Base-by-base conservation (phyloP, 148 eudicot species). In the Beta vulgaris region DNA sequence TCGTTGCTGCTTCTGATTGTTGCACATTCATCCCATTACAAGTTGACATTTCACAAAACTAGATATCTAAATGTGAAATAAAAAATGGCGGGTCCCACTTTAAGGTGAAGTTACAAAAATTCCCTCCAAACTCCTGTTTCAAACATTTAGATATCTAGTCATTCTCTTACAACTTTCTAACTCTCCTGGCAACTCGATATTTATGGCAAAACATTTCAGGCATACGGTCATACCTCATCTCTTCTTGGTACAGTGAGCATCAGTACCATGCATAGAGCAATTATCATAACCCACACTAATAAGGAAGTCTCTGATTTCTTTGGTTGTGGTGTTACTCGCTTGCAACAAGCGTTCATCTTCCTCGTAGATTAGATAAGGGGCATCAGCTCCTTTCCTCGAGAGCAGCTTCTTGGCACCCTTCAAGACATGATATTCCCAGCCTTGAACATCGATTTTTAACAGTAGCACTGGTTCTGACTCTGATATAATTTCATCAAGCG, bases 341-440 rank as follows among this genome's bases (percentile, higher is more conserved):
- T 89, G 87, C 79, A 95, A 79, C 64, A 95, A 87, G 15, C 92
- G 85, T 73, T 95, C 98, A 51, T 95, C 97, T 88, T 95, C 98
- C 79, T 95, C 97, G 8, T 95, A 95, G 72, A 95, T 95, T 34
- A 95, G 67, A 74, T 95, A 95, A 0, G 98, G 98, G 44, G 98
- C 98, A 81, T 92, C 86, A 9, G 78, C 80, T 73, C 90, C 88
- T 66, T 88, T 89, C 74, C 98, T 84, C 1, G 97, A 95, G 16
- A 95, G 84, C 70, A 95, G 69, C 77, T 85, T 92, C 57, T 85
- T 78, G 18, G 98, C 97, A 59, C 98, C 98, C 76, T 90, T 95
- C 58, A 95, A 79, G 3, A 95, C 98, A 61, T 95, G 97, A 76
- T 88, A 83, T 73, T 95, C 98, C 98, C 98, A 95, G 10, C 98